Base-by-base conservation (phyloP, 73 alveolate genomes). In the Blepharisma japonicum region DNA sequence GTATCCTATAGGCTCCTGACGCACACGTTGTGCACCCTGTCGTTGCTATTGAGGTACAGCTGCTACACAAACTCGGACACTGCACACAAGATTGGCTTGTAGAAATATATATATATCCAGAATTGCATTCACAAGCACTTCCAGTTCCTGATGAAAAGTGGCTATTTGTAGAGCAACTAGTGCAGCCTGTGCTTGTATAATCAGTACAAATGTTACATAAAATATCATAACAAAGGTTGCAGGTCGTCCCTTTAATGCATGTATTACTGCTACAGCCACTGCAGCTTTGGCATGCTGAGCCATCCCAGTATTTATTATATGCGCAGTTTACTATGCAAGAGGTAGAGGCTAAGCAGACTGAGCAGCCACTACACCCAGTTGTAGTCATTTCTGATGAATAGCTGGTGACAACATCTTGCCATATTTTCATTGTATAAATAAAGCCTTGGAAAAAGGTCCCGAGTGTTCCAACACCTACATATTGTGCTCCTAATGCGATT, bases 121-220 rank as follows among this genome's bases (percentile, higher is more conserved):
- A 0, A 0, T 1, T 4, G 5, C 74, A 61, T 61, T n/a, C 46
- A 39, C 74, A 61, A 25, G 74, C 4, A 61, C 74, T 61, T n/a
- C 74, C 74, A 14, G 74, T 39, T 1, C 74, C 74, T 20, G 74
- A 61, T 2, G 47, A 18, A 39, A 61, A 61, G 5, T 61, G 18
- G 50, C 48, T 48, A 61, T 61, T 20, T 61, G 39, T 8, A 18
- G 2, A 0, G 5, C 74, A 61, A 9, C 5, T 2, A 18, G 74
- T 61, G 47, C 74, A 61, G 14, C 74, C 74, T 20, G 74, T 61
- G 18, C 47, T 14, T 61, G 74, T 61, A 25, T 61, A 61, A 5
- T 61, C 74, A 1, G 14, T 61, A 25, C 74, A 61, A 9, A 5
- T 25, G 2, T 14, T 1, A 5, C 74, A 61, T 20, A 14, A 18